A percentile compares a stretch with the other conserved stretches of the same genome.
Evolutionary conservation across 192 early-diverging fungal species (phyloP).

Genomic region (Mortierella antarctica): DNA sequence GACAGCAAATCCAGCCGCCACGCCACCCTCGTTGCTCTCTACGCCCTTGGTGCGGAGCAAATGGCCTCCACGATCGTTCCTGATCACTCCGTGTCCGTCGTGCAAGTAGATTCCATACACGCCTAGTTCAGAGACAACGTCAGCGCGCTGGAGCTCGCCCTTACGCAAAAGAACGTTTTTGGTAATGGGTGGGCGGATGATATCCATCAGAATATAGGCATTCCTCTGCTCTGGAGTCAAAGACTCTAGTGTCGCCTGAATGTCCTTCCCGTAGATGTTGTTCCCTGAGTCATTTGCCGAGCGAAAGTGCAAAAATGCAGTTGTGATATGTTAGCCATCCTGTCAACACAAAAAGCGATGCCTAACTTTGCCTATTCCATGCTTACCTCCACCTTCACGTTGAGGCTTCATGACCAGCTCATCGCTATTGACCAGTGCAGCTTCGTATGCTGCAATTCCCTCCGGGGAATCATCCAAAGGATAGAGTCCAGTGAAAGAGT

Average conservation of each 20-base stretch:
- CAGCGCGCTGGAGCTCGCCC: constrained; percentile 73
- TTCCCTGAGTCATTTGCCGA: constrained; percentile 58
- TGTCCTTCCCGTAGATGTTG: constrained; percentile 92
- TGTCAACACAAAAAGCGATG: not conserved
- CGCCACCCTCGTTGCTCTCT: constrained; percentile 92
- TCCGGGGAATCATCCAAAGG: constrained; percentile 78
- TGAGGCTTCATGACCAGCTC: constrained; percentile 95
- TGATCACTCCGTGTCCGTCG: constrained; percentile 62
- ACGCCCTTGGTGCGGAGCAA: constrained; percentile 91
- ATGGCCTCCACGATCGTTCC: constrained; percentile 89
- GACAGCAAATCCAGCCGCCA: constrained; percentile 95
- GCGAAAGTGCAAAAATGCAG: not conserved
- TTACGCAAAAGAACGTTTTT: constrained; percentile 81
- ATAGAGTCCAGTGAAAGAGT: constrained; percentile 91
- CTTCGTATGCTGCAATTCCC: constrained; percentile 73
- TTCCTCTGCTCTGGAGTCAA: constrained; percentile 74
- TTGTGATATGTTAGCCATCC: not conserved
- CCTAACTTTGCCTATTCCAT: not conserved
- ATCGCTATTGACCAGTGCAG: constrained; percentile 72
- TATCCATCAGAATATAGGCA: constrained; percentile 96
- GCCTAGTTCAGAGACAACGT: constrained; percentile 93
- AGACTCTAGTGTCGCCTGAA: constrained; percentile 64
- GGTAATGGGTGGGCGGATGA: constrained; percentile 83
- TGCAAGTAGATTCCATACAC: constrained; percentile 91
- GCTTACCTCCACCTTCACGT: constrained; percentile 89